These are phyloP conservation scores for Lentinula sp. DNA, from an alignment of 768 basidiomycete species.

Conservation along the genomic window DNA sequence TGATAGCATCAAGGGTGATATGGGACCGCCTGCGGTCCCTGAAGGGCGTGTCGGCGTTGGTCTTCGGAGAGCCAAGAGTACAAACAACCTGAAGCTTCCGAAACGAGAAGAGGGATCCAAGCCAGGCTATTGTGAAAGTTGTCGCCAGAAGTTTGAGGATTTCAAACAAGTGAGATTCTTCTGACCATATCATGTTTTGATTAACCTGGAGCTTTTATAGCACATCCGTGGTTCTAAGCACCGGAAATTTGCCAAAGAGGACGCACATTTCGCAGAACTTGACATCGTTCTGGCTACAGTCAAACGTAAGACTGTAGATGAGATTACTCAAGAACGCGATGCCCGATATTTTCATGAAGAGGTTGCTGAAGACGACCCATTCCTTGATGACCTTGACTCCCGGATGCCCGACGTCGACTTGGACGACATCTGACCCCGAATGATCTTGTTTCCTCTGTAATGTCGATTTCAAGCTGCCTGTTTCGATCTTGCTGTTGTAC, in stretches of 20 bases:
- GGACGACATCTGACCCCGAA: neutral
- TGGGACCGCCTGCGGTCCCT: constrained; percentile 69
- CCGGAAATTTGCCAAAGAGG: constrained; percentile 73
- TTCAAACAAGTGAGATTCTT: constrained; percentile 62
- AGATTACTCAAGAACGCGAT: constrained; percentile 19
- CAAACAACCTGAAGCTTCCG: constrained; percentile 68
- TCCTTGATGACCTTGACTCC: neutral
- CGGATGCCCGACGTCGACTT: neutral
- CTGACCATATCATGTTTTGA: constrained; percentile 3
- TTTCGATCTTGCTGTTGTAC: neutral
- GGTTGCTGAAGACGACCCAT: neutral
- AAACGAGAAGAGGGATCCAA: constrained; percentile 84
- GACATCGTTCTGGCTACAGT: constrained; percentile 71
- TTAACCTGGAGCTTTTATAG: constrained; percentile 29
- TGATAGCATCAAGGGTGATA: constrained; percentile 25
- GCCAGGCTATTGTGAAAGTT: constrained; percentile 97
- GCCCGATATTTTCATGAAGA: constrained; percentile 5
- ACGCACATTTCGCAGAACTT: constrained; percentile 71
- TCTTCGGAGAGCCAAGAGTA: constrained; percentile 77
- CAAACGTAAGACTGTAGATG: constrained; percentile 31
- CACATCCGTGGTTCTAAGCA: constrained; percentile 72
- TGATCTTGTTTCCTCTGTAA: neutral
- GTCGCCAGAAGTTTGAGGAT: constrained; percentile 83
- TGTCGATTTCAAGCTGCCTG: neutral
- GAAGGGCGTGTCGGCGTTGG: constrained; percentile 27